These are phyloP conservation scores for Protoeuglena noctilucae DNA, from an alignment of 139 green algal genomes.

Conservation along the genomic window DNA sequence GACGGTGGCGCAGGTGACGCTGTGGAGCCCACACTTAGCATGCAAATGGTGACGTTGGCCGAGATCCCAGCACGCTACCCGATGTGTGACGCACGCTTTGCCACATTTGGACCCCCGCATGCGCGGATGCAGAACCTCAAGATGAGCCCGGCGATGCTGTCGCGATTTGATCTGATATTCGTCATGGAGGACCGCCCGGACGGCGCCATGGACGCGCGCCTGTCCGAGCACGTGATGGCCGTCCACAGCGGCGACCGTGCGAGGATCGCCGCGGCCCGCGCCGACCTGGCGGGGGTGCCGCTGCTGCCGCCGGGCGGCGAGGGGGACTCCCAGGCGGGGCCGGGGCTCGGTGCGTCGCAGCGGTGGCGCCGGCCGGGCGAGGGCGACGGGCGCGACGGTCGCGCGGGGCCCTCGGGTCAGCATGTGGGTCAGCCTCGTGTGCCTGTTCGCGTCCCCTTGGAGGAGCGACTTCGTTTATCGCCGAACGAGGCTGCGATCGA, in stretches of 20 bases:
- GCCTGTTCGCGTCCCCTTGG: too few species aligned
- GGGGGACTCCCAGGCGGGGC: neutral
- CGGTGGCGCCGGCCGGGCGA: neutral
- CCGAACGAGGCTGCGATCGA: too few species aligned
- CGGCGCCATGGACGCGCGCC: slow-evolving; percentile 38
- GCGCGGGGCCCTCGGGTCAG: too few species aligned
- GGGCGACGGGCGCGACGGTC: neutral
- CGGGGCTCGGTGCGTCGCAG: slow-evolving; percentile 6
- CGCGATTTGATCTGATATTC: slow-evolving; percentile 90
- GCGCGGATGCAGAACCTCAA: slow-evolving; percentile 63
- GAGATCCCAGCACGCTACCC: too few species aligned
- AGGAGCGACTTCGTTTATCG: too few species aligned
- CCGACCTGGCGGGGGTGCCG: neutral
- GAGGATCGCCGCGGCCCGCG: neutral
- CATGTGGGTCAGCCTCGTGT: too few species aligned
- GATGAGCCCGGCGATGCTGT: slow-evolving; percentile 42
- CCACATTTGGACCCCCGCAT: slow-evolving; percentile 26
- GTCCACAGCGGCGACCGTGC: slow-evolving; percentile 41
- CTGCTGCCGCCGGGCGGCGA: neutral
- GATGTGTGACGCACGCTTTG: slow-evolving; percentile 1
- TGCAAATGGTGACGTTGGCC: too few species aligned
- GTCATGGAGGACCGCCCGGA: slow-evolving; percentile 74
- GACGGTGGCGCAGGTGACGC: slow-evolving; percentile 16
- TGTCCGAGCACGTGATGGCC: slow-evolving; percentile 79
- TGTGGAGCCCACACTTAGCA: too few species aligned